Evolutionary conservation across 176 grass and related monocot genomes (phyloP).

Genomic region (Cenchrus purpureus): DNA sequence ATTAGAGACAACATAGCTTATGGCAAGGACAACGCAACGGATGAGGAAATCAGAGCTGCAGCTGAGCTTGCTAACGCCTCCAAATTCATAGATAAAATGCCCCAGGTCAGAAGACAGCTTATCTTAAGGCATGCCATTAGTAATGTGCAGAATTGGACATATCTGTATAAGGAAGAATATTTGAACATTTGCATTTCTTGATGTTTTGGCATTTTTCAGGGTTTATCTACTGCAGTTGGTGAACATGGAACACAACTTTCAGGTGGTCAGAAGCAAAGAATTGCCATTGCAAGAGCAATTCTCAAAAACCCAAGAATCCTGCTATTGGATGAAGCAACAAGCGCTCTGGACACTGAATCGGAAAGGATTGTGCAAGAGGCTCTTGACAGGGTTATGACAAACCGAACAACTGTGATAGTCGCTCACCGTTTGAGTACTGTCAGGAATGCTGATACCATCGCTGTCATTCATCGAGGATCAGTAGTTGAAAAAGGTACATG

Average conservation of each 20-base stretch:
- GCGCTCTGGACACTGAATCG: constrained; percentile 79
- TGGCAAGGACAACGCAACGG: constrained; percentile 63
- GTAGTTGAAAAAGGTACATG: constrained; percentile 80
- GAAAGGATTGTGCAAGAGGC: constrained; percentile 85
- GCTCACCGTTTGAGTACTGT: constrained; percentile 84
- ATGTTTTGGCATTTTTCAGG: constrained; percentile 51
- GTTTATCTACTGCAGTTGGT: constrained; percentile 70
- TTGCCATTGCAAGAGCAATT: constrained; percentile 84
- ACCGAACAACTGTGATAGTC: constrained; percentile 73
- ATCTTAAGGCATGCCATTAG: neutral
- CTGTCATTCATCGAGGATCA: constrained; percentile 69
- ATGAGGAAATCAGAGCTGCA: constrained; percentile 67
- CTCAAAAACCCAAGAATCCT: constrained; percentile 87
- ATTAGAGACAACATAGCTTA: constrained; percentile 88
- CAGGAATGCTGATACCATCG: constrained; percentile 72
- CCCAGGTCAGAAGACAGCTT: constrained; percentile 52
- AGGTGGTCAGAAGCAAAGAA: constrained; percentile 86
- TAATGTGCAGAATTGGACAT: neutral
- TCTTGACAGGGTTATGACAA: constrained; percentile 72
- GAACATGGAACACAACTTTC: constrained; percentile 85
- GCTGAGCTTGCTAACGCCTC: constrained; percentile 80
- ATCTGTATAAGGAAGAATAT: neutral
- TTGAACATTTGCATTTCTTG: constrained; percentile 4
- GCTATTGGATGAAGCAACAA: constrained; percentile 83
- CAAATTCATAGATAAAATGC: constrained; percentile 93